Evolutionary conservation across 148 eudicot genomes (phyloP).

Genomic region (Camellia japonica): DNA sequence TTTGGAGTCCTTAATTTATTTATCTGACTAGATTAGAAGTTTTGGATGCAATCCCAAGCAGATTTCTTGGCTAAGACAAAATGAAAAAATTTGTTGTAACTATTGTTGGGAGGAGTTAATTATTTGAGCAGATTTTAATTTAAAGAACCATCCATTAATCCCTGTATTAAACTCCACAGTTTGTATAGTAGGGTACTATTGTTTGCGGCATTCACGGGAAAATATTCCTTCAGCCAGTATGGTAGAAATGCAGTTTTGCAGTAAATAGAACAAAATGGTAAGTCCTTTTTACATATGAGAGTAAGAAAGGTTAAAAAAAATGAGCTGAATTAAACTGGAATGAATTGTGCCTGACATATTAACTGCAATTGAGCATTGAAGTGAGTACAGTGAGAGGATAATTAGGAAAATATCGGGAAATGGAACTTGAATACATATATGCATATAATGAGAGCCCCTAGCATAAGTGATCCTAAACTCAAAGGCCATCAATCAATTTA

Average conservation of each 20-base stretch:
- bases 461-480: too few relatives aligned
- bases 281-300: neutral
- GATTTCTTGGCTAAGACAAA: too few relatives aligned
- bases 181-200: neutral
- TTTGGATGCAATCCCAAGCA: too few relatives aligned
- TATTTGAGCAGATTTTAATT: neutral
- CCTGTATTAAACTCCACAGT: too few relatives aligned
- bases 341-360: neutral
- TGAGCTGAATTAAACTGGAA: neutral
- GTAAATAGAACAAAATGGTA: neutral
- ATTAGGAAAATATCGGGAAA: too few relatives aligned
- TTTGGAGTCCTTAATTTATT: too few relatives aligned
- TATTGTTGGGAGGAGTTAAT: too few relatives aligned
- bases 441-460: too few relatives aligned
- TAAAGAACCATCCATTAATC: too few relatives aligned
- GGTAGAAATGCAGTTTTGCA: neutral
- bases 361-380: neutral
- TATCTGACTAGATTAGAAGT: too few relatives aligned
- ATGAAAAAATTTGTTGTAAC: neutral
- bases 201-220: neutral
- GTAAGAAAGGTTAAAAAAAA: neutral
- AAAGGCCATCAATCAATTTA: too few relatives aligned
- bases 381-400: neutral
- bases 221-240: neutral
- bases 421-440: too few relatives aligned